These are phyloP conservation scores for Wickerhamomyces canadensis DNA, from an alignment of 805 yeast genomes.

Conservation along the genomic window DNA sequence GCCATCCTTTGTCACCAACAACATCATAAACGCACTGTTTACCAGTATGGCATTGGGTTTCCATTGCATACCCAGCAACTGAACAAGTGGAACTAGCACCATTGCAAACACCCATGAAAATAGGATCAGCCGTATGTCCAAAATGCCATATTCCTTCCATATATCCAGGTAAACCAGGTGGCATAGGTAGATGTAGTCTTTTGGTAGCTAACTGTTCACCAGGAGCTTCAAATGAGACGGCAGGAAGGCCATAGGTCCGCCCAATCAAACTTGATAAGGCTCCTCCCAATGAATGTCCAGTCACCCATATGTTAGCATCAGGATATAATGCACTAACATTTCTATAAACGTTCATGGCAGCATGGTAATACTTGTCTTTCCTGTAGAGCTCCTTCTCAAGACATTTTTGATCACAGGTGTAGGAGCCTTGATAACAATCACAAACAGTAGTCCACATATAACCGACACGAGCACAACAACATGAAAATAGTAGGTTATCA, in stretches of 20 bases:
- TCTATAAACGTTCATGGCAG: constrained; percentile 69
- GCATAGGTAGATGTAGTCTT: constrained; percentile 84
- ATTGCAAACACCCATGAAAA: constrained; percentile 92
- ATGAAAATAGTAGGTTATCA: constrained; percentile 85
- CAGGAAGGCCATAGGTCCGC: constrained; percentile 86
- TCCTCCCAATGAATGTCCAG: constrained; percentile 96
- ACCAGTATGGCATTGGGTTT: constrained; percentile 91
- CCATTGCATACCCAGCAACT: constrained; percentile 95
- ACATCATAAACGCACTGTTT: constrained; percentile 83
- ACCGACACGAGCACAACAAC: constrained; percentile 92
- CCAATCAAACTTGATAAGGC: constrained; percentile 76
- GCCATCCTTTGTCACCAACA: constrained; percentile 87
- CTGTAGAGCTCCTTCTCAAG: constrained; percentile 69
- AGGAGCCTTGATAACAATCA: constrained; percentile 80
- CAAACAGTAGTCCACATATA: constrained; percentile 94
- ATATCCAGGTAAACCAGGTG: constrained; percentile 80
- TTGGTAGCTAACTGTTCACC: constrained; percentile 82
- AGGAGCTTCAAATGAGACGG: constrained; percentile 87
- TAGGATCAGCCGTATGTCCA: constrained; percentile 97
- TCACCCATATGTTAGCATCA: constrained; percentile 71
- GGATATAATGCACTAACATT: constrained; percentile 69
- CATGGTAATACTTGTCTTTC: constrained; percentile 78
- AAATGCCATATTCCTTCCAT: constrained; percentile 89
- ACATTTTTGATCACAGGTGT: constrained; percentile 86
- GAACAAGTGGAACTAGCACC: constrained; percentile 90